Evolutionary conservation across 2,329 filamentous ascomycete species (phyloP).

Genomic region (Aureobasidium sp.): DNA sequence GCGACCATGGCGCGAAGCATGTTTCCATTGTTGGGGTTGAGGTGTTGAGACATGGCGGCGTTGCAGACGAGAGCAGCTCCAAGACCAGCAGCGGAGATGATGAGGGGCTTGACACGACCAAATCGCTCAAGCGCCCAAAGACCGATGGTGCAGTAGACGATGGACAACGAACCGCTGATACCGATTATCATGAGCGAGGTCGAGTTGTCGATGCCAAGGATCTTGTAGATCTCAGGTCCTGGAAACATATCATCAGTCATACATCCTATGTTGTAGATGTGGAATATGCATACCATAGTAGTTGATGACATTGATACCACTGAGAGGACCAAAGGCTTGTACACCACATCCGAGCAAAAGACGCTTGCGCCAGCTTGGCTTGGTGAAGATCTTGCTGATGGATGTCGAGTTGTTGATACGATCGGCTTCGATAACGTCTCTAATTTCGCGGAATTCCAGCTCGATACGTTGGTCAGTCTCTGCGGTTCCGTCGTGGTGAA

Average conservation of each 20-base stretch:
- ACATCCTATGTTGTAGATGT: not conserved
- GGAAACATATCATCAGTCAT: slow-evolving; percentile 7
- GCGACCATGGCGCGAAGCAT: slow-evolving; percentile 40
- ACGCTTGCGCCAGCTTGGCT: slow-evolving; percentile 47
- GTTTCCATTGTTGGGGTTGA: slow-evolving; percentile 29
- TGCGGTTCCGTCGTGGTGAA: slow-evolving; percentile 45
- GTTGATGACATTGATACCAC: slow-evolving; percentile 18
- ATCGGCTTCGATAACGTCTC: slow-evolving; percentile 55
- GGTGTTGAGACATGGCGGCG: slow-evolving; percentile 34
- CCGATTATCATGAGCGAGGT: slow-evolving; percentile 20
- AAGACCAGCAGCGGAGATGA: slow-evolving; percentile 40
- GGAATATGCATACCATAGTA: slow-evolving; percentile 16
- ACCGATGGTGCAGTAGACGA: slow-evolving; percentile 21
- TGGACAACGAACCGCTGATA: slow-evolving; percentile 20
- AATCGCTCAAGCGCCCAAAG: slow-evolving; percentile 34
- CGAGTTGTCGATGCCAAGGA: slow-evolving; percentile 19
- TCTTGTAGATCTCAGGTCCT: slow-evolving; percentile 20
- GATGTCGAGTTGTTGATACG: slow-evolving; percentile 47
- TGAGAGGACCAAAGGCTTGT: slow-evolving; percentile 17
- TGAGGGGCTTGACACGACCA: slow-evolving; percentile 43
- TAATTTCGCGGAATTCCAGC: slow-evolving; percentile 54
- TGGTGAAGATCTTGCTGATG: slow-evolving; percentile 52
- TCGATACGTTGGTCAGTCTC: slow-evolving; percentile 35
- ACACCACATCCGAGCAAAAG: slow-evolving; percentile 18
- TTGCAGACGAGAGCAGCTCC: slow-evolving; percentile 35